phyloP scores from a whole-genome alignment of 2,329 filamentous ascomycete species.

The Albophoma yamanashiensis region DNA sequence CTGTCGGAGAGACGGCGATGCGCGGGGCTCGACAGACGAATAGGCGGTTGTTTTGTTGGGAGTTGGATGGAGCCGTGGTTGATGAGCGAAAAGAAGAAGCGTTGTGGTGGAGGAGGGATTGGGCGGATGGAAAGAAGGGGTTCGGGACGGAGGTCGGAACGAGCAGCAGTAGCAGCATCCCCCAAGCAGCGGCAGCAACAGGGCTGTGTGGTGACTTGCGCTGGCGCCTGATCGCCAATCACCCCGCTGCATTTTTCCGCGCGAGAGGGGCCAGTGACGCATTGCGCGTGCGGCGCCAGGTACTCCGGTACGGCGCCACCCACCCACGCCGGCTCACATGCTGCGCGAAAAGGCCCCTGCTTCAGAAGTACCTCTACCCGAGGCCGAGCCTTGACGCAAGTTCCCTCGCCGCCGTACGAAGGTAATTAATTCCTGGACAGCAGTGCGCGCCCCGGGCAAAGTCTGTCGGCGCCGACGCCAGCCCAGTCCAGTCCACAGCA shows the following conservation, averaged over 20 bases:
- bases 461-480: background rate
- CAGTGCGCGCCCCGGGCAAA: too few relatives aligned
- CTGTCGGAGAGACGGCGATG: constrained; percentile 8
- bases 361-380: background rate
- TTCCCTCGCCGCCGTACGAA: background rate
- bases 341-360: background rate
- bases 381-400: background rate
- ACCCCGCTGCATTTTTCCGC: background rate
- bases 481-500: background rate
- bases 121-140: constrained; percentile 18
- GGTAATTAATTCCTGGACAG: too few relatives aligned
- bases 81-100: constrained; percentile 19
- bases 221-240: constrained; percentile 2
- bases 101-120: constrained; percentile 2
- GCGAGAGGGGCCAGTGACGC: background rate
- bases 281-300: background rate
- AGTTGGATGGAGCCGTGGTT: constrained; percentile 16
- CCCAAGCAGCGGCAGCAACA: constrained; percentile 1
- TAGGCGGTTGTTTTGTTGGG: constrained; percentile 13
- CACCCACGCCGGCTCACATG: background rate
- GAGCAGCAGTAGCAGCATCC: constrained; percentile 1
- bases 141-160: constrained; percentile 13
- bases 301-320: background rate
- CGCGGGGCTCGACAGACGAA: constrained; percentile 5
- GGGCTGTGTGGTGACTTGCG: constrained; percentile 4